Conservation (phyloP, 805 yeast species). For the Dipodascus albidus region DNA sequence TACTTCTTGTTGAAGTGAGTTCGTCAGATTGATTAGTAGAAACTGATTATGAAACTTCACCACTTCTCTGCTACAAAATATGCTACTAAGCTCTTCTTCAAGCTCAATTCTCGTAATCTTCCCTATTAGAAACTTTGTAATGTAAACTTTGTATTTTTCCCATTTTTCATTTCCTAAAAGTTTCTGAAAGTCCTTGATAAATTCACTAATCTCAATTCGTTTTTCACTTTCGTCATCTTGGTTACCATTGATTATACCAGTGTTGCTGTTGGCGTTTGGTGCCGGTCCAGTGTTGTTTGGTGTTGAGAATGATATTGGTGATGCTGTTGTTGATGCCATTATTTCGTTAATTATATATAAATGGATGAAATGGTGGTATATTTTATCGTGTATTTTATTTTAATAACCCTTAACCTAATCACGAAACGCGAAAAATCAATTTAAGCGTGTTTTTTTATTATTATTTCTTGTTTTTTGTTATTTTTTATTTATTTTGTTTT, state of each 20-base stretch:
- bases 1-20: constrained; percentile 69
- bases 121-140: constrained; percentile 67
- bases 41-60: constrained; percentile 72
- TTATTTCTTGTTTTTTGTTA: too few relatives aligned
- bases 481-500: too few relatives aligned
- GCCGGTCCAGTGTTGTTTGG: background rate
- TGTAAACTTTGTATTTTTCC: constrained; percentile 75
- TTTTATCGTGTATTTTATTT: too few relatives aligned
- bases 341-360: background rate
- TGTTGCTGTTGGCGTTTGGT: background rate
- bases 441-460: too few relatives aligned
- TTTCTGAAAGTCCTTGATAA: constrained; percentile 64
- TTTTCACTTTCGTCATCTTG: constrained; percentile 2
- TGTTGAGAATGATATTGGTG: background rate
- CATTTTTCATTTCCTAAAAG: constrained; percentile 60
- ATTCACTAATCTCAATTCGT: constrained; percentile 48
- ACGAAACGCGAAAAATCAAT: too few relatives aligned
- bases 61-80: constrained; percentile 37
- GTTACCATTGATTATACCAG: background rate
- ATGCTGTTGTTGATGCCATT: background rate
- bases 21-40: constrained; percentile 70
- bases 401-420: too few relatives aligned
- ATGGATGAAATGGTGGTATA: background rate
- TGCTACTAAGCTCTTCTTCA: constrained; percentile 42
- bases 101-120: constrained; percentile 69